phyloP scores from a whole-genome alignment of 2,329 filamentous ascomycete species.

The Colletotrichum ledebouriae region DNA sequence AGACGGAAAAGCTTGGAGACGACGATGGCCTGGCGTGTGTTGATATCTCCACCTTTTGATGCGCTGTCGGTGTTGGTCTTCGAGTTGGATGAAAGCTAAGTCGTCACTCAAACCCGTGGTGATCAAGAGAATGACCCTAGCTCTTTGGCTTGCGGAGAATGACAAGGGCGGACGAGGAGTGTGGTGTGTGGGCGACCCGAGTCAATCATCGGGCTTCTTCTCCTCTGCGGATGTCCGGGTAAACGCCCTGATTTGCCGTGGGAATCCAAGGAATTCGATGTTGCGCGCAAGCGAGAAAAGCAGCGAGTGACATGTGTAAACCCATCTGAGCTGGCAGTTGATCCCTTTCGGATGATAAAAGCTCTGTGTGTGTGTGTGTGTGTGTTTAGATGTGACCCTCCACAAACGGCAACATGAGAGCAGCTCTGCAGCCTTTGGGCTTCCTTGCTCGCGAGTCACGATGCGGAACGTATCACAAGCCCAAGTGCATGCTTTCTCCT shows the following conservation, averaged over 20 bases:
- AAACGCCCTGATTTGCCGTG: constrained; percentile 2
- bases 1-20: constrained; percentile 23
- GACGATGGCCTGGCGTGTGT: constrained; percentile 17
- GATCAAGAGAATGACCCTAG: not conserved
- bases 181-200: constrained; percentile 10
- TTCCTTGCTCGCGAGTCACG: constrained; percentile 5
- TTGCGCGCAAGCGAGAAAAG: constrained; percentile 10
- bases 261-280: constrained; percentile 1
- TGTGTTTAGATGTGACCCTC: constrained; percentile 6
- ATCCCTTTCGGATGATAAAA: not conserved
- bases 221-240: no score
- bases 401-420: constrained; percentile 10
- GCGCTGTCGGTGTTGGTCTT: constrained; percentile 25
- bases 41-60: not conserved
- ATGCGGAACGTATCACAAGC: constrained; percentile 29
- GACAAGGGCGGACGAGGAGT: not conserved
- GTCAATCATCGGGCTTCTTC: constrained; percentile 10
- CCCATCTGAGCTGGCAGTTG: not conserved
- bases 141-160: constrained; percentile 7
- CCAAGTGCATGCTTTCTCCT: not conserved
- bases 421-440: constrained; percentile 10
- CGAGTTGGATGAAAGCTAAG: constrained; percentile 6
- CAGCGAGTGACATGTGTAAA: not conserved
- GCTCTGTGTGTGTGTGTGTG: no score
- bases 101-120: not conserved